Percentiles rank a stretch among this genome's conserved stretches.
phyloP scores from a whole-genome alignment of 495 filamentous ascomycete species.

The Neurospora hispaniola region DNA sequence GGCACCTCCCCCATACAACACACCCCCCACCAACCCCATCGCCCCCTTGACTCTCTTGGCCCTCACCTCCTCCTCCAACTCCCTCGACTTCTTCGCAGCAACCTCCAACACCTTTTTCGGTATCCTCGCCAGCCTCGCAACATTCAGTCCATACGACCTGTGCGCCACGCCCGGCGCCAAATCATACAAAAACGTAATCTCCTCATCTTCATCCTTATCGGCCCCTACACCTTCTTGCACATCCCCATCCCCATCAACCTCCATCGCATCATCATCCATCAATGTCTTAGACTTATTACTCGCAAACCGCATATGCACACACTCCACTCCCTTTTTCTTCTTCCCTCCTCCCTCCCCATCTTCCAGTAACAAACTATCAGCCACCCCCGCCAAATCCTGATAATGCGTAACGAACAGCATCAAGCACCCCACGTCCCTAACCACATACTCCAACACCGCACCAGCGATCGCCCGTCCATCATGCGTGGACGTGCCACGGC shows the following conservation, averaged over 20 bases:
- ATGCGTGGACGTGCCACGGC: slow-evolving; percentile 84
- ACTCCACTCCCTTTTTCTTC: slow-evolving; percentile 39
- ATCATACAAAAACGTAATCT: slow-evolving; percentile 75
- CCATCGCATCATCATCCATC: slow-evolving; percentile 11
- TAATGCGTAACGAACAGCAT: slow-evolving; percentile 97
- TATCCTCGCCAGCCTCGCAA: slow-evolving; percentile 76
- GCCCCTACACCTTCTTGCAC: slow-evolving; percentile 1
- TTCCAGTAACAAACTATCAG: slow-evolving; percentile 31
- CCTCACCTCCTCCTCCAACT: slow-evolving; percentile 67
- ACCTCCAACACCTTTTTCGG: slow-evolving; percentile 64
- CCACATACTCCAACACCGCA: slow-evolving; percentile 76
- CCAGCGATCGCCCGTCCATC: slow-evolving; percentile 95
- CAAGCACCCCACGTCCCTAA: slow-evolving; percentile 60
- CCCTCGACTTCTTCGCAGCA: slow-evolving; percentile 65
- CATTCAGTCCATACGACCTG: slow-evolving; percentile 88
- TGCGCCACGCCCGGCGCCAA: slow-evolving; percentile 84
- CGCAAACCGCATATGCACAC: slow-evolving; percentile 78
- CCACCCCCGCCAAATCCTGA: slow-evolving; percentile 68
- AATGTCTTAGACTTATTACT: background rate
- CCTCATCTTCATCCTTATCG: slow-evolving; percentile 25
- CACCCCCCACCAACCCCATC: slow-evolving; percentile 33
- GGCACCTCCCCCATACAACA: slow-evolving; percentile 16
- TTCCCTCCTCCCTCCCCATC: background rate
- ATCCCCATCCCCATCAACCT: slow-evolving; percentile 13
- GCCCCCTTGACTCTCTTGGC: slow-evolving; percentile 42